Evolutionary conservation across 1,284 basidiomycete species (phyloP).

Genomic region (Tremellales sp.): DNA sequence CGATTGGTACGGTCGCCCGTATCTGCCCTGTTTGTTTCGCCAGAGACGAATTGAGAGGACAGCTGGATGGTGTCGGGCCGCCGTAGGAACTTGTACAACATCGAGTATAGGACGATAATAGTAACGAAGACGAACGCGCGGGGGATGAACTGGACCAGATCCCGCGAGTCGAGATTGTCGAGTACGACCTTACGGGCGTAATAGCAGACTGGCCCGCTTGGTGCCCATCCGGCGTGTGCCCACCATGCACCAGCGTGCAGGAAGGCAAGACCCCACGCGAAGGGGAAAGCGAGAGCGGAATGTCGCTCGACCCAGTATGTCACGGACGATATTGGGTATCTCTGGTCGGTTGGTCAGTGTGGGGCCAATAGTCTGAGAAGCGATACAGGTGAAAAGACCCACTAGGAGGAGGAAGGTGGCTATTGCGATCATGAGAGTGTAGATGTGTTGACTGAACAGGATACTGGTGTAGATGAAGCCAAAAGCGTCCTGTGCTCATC

Average conservation of each 20-base stretch:
- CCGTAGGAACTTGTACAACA: constrained; percentile 39
- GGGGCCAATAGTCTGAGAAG: too few species aligned
- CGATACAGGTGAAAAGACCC: constrained; percentile 8
- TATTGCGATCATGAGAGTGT: constrained; percentile 39
- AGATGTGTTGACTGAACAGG: constrained; percentile 42
- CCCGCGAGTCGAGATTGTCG: constrained; percentile 23
- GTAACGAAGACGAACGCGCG: constrained; percentile 40
- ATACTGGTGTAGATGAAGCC: constrained; percentile 35
- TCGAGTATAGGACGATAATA: constrained; percentile 34
- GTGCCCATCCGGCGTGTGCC: constrained; percentile 23
- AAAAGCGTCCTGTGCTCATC: constrained; percentile 20
- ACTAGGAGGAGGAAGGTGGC: constrained; percentile 42
- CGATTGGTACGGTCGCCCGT: not conserved
- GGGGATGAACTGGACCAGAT: constrained; percentile 42
- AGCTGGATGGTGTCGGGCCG: constrained; percentile 44
- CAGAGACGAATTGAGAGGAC: constrained; percentile 24
- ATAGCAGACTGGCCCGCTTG: constrained; percentile 35
- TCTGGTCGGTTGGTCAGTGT: constrained; percentile 22
- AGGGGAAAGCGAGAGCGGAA: constrained; percentile 20
- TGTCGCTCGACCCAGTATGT: constrained; percentile 34
- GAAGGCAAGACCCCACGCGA: constrained; percentile 31
- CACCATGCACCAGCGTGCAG: constrained; percentile 38
- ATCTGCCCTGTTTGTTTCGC: constrained; percentile 6
- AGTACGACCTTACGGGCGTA: constrained; percentile 18
- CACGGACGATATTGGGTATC: constrained; percentile 34